Percentiles rank a stretch among this genome's conserved stretches.
phyloP scores from a whole-genome alignment of 163 green algal genomes.

The Scenedesmus sp. region DNA sequence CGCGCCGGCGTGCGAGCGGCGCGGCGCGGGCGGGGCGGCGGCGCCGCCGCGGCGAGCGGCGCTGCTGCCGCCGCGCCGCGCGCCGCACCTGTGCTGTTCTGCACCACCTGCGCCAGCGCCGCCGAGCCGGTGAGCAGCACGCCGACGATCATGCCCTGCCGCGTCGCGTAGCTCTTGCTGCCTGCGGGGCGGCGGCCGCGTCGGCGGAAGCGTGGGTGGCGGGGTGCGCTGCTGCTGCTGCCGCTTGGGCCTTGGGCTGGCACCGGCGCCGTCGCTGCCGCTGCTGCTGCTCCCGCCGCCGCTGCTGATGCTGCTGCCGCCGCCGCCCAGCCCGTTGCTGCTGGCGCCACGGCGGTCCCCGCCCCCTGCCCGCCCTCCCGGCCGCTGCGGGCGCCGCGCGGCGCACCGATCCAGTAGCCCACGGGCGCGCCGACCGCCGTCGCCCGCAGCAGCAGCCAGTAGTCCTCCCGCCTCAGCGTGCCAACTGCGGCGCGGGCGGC shows the following conservation, averaged over 20 bases:
- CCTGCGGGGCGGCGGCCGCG: background rate
- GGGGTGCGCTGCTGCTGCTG: background rate
- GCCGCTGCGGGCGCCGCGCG: background rate
- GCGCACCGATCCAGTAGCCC: slow-evolving; percentile 42
- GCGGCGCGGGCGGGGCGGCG: background rate
- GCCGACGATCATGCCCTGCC: slow-evolving; percentile 40
- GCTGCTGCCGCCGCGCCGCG: background rate
- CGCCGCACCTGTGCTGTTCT: slow-evolving; percentile 29
- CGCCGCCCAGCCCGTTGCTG: no score
- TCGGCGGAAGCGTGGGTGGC: no score
- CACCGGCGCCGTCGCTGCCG: background rate
- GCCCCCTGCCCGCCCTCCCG: background rate
- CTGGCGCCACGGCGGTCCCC: background rate
- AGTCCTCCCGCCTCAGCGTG: slow-evolving; percentile 26
- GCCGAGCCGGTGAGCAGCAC: slow-evolving; percentile 30
- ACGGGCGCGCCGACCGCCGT: slow-evolving; percentile 27
- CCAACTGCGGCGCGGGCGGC: slow-evolving; percentile 1
- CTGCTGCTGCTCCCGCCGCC: background rate
- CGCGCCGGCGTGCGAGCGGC: background rate
- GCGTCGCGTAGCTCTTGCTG: slow-evolving; percentile 17
- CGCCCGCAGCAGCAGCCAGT: slow-evolving; percentile 19
- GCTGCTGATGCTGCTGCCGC: background rate
- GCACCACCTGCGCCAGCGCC: slow-evolving; percentile 31
- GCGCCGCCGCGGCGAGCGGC: background rate
- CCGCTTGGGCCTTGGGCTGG: background rate